Evolutionary conservation across 148 eudicot genomes (phyloP).

Genomic region (Linanthus parryae): DNA sequence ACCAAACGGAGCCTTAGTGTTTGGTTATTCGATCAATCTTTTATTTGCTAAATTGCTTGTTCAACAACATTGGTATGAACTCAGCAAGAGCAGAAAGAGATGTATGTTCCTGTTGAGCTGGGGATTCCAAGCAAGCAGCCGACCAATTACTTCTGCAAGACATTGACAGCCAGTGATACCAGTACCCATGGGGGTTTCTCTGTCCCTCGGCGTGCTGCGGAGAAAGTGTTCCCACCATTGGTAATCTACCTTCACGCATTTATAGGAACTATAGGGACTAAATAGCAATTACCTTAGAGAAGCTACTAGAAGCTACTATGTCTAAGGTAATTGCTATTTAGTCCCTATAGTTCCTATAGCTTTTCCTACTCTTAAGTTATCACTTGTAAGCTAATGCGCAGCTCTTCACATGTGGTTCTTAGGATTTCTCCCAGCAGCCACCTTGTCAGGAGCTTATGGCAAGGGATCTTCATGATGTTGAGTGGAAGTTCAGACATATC

Average conservation of each 20-base stretch:
- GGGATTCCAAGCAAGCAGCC: slow-evolving; percentile 96
- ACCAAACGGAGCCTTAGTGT: background rate
- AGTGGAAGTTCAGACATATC: slow-evolving; percentile 97
- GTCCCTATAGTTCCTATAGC: background rate
- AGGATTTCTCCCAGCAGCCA: slow-evolving; percentile 96
- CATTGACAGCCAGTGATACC: slow-evolving; percentile 95
- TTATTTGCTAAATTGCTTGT: too few relatives aligned
- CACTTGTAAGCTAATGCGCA: background rate
- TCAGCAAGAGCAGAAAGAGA: slow-evolving; percentile 98
- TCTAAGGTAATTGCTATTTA: background rate
- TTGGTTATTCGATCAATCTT: too few relatives aligned
- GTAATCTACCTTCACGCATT: slow-evolving; percentile 24
- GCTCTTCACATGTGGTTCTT: slow-evolving; percentile 10
- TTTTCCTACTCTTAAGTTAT: background rate
- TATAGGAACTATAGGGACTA: background rate
- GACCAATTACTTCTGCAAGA: slow-evolving; percentile 94
- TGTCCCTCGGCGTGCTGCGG: slow-evolving; percentile 99
- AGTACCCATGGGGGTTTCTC: slow-evolving; percentile 99
- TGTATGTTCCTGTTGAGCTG: slow-evolving; percentile 85
- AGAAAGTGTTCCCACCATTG: slow-evolving; percentile 98
- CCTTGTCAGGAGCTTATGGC: slow-evolving; percentile 94
- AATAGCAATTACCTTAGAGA: background rate
- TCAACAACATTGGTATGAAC: slow-evolving; percentile 10
- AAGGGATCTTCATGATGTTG: slow-evolving; percentile 97
- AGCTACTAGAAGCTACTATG: background rate